Evolutionary conservation across 306 rosid genomes (phyloP), one percentile per base, ranked within the genome.

Genomic region (Castanopsis chinensis): DNA sequence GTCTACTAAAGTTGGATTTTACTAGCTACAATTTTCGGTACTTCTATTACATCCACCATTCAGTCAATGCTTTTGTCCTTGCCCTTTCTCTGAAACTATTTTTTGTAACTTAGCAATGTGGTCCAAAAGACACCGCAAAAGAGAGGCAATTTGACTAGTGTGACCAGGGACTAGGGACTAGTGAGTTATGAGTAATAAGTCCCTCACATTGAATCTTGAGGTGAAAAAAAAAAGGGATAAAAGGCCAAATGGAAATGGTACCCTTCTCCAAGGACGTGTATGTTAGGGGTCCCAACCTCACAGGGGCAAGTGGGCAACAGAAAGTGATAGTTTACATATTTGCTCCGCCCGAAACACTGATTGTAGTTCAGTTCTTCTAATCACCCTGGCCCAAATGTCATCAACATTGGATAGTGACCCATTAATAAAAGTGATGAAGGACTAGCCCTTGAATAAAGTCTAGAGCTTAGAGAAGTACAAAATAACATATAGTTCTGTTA

Each of bases 311-410:
- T 35, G 25, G 69, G 55, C 10, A 30, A 63, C 63, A 17, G 65
- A 76, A 37, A 67, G 82, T 25, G 84, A 80, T 76, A 84, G 84
- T 63, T 76, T 55, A 67, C 82, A 76, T 72, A 41, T 8, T 41
- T 41, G 82, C 56, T 68, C 81, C 3, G 51, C 49, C 21, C n/a
- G 21, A 33, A 41, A 69, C 53, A 43, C 54, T n/a, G 41, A 9
- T 69, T 69, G 19, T 3, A 8, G 59, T n/a, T 65, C 63, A 8
- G 67, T 68, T 56, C 72, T 1, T 56, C 76, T 1, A 27, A 69
- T 30, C 63, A 76, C 52, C 77, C 67, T 51, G 80, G 20, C 11
- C 41, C n/a, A 8, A 6, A 23, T 28, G 32, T 27, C 59, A 18
- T 12, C 64, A 21, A 28, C 64, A 70, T 19, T 20, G 60, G 33